Evolutionary conservation across 331 rosid species (phyloP), one percentile per base, ranked within the genome.

Genomic region (Acacia pycnantha): DNA sequence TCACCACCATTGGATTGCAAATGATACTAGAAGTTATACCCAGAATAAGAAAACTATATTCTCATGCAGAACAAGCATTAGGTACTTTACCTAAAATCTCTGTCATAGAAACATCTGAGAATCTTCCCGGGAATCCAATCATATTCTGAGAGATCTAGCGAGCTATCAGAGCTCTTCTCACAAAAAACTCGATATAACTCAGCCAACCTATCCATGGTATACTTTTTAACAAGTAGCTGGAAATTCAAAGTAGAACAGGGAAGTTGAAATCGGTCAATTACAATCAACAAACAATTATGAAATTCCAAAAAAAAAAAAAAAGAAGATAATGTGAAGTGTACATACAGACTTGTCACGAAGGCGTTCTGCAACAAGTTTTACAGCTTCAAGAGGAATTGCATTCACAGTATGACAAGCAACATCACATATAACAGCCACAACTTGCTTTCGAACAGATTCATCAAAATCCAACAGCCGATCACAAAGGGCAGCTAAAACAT

Each of bases 341-440:
- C 73, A 70, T 94, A 96, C 99, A 86, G 99, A 96, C 92, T 92
- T 96, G 85, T 96, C 99, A 74, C 98, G 97, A 80, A 96, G 94
- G 64, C 98, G 97, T 74, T 94, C 98, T 0, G 99, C 97, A 79
- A 96, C 94, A 84, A 93, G 97, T 86, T 94, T 92, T 82, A 96
- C 81, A 21, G 94, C 90, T 85, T 92, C 99, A 80, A 88, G 86
- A 9, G 94, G 93, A 87, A 92, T 82, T 54, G 97, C 93, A 80
- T 86, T 84, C 22, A 82, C 79, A 67, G 89, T 87, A 81, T 87
- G 93, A 73, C 97, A 92, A 16, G 94, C 92, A 77, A 96, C 97
- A 81, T 96, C 99, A 66, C 93, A 93, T 79, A 94, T 88, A 79
- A 96, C 99, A 86, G 94, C 89, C 87, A 94, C 99, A 87, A 90